A percentile compares a stretch with the other conserved stretches of the same genome.
Evolutionary conservation across 169 alveolate genomes (phyloP).

Genomic region (Amoebophrya sp.): DNA sequence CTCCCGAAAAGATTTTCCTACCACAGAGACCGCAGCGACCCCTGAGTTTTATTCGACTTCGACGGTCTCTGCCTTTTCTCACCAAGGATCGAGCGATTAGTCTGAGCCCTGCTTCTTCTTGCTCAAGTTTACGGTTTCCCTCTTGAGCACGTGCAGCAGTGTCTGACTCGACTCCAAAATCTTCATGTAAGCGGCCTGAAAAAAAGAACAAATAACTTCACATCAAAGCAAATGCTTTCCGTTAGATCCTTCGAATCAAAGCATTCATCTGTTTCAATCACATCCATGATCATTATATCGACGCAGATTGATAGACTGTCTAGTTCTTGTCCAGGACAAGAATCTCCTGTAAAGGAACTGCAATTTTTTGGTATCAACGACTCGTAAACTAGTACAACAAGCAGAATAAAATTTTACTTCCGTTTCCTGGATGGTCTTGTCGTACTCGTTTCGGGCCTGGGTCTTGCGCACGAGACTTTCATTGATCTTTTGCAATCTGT

Average conservation of each 20-base stretch:
- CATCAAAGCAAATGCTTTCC: no score
- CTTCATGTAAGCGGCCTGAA: conserved; percentile 57
- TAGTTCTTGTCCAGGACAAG: background rate
- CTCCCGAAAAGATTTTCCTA: no score
- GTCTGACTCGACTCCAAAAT: conserved; percentile 84
- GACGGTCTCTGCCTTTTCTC: no score
- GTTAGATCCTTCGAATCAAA: no score
- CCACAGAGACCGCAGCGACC: no score
- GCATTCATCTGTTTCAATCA: background rate
- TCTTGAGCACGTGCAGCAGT: conserved; percentile 75
- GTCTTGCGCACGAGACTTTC: conserved; percentile 71
- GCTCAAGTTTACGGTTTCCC: conserved; percentile 67
- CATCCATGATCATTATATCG: no score
- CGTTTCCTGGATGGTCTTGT: conserved; percentile 81
- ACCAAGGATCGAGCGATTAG: conserved; percentile 18
- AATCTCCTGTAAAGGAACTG: background rate
- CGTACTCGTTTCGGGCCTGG: conserved; percentile 79
- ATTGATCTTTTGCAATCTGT: conserved; percentile 64
- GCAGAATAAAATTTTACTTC: no score
- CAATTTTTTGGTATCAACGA: no score
- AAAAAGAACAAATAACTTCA: background rate
- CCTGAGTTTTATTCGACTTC: no score
- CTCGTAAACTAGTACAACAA: no score
- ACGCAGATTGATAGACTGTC: no score
- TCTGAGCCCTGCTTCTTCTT: conserved; percentile 59